Evolutionary conservation across 441 rosid genomes (phyloP).

Genomic region (Populus tomentosa): DNA sequence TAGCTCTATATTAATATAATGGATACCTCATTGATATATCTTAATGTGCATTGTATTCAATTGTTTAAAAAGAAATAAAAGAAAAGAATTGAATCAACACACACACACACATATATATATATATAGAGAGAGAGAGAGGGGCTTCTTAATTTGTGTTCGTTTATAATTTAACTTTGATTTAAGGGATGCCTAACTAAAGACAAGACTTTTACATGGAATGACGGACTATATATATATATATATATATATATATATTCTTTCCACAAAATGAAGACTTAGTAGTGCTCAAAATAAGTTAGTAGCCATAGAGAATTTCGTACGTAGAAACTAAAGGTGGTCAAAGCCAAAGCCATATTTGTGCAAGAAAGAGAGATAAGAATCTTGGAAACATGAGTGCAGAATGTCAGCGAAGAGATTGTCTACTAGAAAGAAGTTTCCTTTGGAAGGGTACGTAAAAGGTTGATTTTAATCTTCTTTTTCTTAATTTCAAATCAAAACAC

Average conservation of each 20-base stretch:
- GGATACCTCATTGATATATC: too few relatives aligned
- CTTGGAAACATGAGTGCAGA: conserved; percentile 49
- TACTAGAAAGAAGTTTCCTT: conserved; percentile 23
- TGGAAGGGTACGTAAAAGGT: conserved; percentile 21
- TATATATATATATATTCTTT: too few relatives aligned
- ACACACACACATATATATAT: too few relatives aligned
- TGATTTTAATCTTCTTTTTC: background rate
- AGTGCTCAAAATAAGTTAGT: background rate
- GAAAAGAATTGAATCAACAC: too few relatives aligned
- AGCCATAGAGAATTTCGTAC: background rate
- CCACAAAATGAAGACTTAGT: background rate
- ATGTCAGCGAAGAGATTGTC: conserved; percentile 54
- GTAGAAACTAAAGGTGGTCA: conserved; percentile 8
- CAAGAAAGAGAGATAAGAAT: conserved; percentile 8
- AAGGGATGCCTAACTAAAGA: background rate
- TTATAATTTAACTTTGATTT: background rate
- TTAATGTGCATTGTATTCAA: too few relatives aligned
- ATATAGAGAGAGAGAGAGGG: too few relatives aligned
- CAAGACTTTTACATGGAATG: background rate
- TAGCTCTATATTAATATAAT: too few relatives aligned
- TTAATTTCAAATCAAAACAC: conserved; percentile 4
- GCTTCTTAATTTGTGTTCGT: background rate
- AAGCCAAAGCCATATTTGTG: background rate
- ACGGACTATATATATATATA: too few relatives aligned
- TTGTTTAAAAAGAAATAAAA: too few relatives aligned